Evolutionary conservation across 164 flowering plant genomes (phyloP).

Genomic region (Liriodendron chinense): DNA sequence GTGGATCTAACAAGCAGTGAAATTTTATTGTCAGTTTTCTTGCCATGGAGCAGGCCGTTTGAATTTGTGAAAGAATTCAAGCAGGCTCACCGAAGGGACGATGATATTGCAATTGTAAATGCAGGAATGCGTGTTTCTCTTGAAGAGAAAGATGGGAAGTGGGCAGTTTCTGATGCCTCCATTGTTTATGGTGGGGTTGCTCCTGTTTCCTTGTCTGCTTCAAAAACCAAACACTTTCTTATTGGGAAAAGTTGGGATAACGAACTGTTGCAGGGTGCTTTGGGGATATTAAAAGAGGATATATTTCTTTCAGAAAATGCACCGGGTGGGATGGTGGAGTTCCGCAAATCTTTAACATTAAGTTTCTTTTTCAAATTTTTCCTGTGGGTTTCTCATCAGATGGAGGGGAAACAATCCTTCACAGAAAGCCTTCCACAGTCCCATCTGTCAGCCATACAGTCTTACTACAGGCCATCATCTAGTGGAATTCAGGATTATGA

Average conservation of each 20-base stretch:
- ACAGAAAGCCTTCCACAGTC: slow-evolving; percentile 39
- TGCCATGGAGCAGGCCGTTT: slow-evolving; percentile 83
- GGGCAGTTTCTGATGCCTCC: slow-evolving; percentile 77
- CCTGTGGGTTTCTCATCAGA: slow-evolving; percentile 74
- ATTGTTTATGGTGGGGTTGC: slow-evolving; percentile 96
- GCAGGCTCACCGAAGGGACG: slow-evolving; percentile 97
- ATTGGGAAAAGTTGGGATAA: slow-evolving; percentile 71
- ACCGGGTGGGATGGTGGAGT: slow-evolving; percentile 99
- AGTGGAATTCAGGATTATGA: slow-evolving; percentile 78
- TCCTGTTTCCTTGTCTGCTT: slow-evolving; percentile 66
- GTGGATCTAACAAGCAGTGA: slow-evolving; percentile 69
- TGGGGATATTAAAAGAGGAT: slow-evolving; percentile 56
- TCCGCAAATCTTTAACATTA: slow-evolving; percentile 74
- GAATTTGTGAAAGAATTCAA: slow-evolving; percentile 95
- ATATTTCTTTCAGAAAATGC: slow-evolving; percentile 70
- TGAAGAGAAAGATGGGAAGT: slow-evolving; percentile 43
- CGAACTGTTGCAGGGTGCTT: slow-evolving; percentile 53
- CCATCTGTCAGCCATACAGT: slow-evolving; percentile 65
- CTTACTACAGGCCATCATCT: slow-evolving; percentile 47
- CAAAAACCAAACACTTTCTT: slow-evolving; percentile 49
- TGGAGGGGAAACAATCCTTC: slow-evolving; percentile 40
- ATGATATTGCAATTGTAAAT: slow-evolving; percentile 97
- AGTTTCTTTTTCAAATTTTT: slow-evolving; percentile 95
- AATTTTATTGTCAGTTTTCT: slow-evolving; percentile 72
- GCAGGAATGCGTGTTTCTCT: slow-evolving; percentile 90